Evolutionary conservation across 768 basidiomycete genomes (phyloP), one percentile per base, ranked within the genome.

Genomic region (Neoboletus subvelutipes): DNA sequence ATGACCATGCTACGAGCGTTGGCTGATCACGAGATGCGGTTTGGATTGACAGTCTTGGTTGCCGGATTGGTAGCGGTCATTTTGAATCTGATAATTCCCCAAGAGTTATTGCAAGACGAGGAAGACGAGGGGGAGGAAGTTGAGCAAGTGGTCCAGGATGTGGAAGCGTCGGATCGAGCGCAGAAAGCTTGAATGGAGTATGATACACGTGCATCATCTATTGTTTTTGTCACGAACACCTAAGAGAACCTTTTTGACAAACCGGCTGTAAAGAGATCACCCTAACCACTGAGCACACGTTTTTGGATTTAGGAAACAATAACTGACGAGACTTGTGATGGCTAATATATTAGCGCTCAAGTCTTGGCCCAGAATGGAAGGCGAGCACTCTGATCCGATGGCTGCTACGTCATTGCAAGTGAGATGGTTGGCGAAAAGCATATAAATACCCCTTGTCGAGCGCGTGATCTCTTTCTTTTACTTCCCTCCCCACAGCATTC

Each of bases 81-180:
- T 10, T 76, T 88, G 39, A 88, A 87, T 60, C 61, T 80, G 34
- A 72, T 88, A 5, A 64, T 90, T 20, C 85, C 86, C 0, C 65
- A 64, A 11, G 75, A 76, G 36, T 15, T 7, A 4, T 4, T 31
- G 15, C 57, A 58, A 34, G 67, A 71, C 13, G 65, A 59, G 5
- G 70, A 62, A 22, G 74, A 57, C 15, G 57, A 52, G 0, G 54
- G n/a, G 11, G 56, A 56, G 2, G 61, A 37, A 4, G 65, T 55
- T 0, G 69, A 67, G 5, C 67, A 68, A 17, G 58, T 48, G 37
- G 42, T 17, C 0, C 65, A 66, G 22, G 75, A 73, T 52, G 56
- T 65, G 22, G 75, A 73, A 10, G 57, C 43, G 13, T 45, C n/a
- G 18, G 41, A 55, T 24, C 33, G 5, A 8, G n/a, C 1, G n/a